Evolutionary conservation across 768 basidiomycete species (phyloP), one percentile per base, ranked within the genome.

Genomic region (Amanita phalloides): DNA sequence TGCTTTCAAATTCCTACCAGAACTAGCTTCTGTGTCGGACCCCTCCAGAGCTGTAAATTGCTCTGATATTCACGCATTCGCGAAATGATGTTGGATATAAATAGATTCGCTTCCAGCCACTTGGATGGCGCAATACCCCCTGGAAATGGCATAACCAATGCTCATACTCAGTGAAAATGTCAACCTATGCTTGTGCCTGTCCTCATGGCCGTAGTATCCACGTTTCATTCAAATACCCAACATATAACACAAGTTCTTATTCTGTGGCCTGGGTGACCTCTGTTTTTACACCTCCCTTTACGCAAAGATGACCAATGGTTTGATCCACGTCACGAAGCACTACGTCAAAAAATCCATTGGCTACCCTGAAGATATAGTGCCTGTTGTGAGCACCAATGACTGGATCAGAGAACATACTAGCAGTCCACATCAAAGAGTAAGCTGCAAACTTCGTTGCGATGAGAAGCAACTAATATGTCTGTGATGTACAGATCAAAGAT

Each of bases 291-390:
- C 13, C 11, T 7, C 20, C 14, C 17, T 13, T 13, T 11, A 1
- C 21, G 35, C 33, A 23, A 14, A 3, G 13, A 49, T 49, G 48
- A 10, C n/a, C 50, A 32, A 67, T 66, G 63, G 55, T 59, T 43
- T 52, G 56, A 35, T 49, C 56, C 28, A 53, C 69, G 26, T 42
- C 17, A 69, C 67, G 20, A 81, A 77, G 63, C 70, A 66, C 25
- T 55, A 75, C 37, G 77, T 74, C 26, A 86, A 86, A 66, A 73
- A 71, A 44, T 55, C 80, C 39, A 71, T 90, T 43, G 77, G 67
- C 6, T 72, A 83, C 57, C 80, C 83, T 6, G 82, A 86, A 49
- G 68, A 79, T 6, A 61, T 64, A 8, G 75, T 82, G 5, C 78
- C 83, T 21, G 68, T 82, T 39, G 69, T 88, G 43, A 76, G 83